phyloP scores from a whole-genome alignment of 441 rosid species.

The Daphne laureola region DNA sequence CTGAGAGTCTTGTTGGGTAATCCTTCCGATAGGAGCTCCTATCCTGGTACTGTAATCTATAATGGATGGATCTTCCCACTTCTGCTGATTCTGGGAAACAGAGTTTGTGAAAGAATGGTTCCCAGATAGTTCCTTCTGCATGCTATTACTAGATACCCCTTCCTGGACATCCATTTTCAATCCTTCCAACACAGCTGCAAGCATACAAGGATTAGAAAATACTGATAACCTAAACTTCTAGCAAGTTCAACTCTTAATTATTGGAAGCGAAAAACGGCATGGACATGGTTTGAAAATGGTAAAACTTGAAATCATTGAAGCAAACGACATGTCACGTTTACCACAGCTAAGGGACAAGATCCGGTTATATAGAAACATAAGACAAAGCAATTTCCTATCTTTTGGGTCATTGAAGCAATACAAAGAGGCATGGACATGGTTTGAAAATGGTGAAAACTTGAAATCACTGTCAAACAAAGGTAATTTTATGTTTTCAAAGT shows the following conservation, averaged over 20 bases:
- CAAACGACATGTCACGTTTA: too few relatives aligned
- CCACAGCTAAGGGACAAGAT: not conserved
- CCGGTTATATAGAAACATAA: slow-evolving; percentile 3
- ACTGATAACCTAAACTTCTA: slow-evolving; percentile 1
- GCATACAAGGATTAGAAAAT: slow-evolving; percentile 14
- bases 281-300: too few relatives aligned
- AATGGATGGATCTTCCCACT: slow-evolving; percentile 55
- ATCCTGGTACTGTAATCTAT: slow-evolving; percentile 39
- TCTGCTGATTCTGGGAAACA: slow-evolving; percentile 33
- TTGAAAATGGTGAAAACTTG: slow-evolving; percentile 6
- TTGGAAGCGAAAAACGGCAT: not conserved
- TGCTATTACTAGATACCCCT: slow-evolving; percentile 26
- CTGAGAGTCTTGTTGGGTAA: slow-evolving; percentile 25
- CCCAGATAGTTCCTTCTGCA: slow-evolving; percentile 24
- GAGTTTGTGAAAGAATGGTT: slow-evolving; percentile 29
- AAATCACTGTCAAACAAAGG: not conserved
- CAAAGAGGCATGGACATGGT: slow-evolving; percentile 2
- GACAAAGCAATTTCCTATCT: slow-evolving; percentile 13
- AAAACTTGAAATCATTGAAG: too few relatives aligned
- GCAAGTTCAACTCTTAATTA: not conserved
- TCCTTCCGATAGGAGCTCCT: slow-evolving; percentile 33
- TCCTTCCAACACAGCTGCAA: slow-evolving; percentile 19
- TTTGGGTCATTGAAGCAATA: not conserved
- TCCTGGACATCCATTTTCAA: slow-evolving; percentile 56
- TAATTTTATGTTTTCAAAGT: slow-evolving; percentile 3